phyloP scores from a whole-genome alignment of 1,284 basidiomycete genomes.

The Fistulina hepatica region DNA sequence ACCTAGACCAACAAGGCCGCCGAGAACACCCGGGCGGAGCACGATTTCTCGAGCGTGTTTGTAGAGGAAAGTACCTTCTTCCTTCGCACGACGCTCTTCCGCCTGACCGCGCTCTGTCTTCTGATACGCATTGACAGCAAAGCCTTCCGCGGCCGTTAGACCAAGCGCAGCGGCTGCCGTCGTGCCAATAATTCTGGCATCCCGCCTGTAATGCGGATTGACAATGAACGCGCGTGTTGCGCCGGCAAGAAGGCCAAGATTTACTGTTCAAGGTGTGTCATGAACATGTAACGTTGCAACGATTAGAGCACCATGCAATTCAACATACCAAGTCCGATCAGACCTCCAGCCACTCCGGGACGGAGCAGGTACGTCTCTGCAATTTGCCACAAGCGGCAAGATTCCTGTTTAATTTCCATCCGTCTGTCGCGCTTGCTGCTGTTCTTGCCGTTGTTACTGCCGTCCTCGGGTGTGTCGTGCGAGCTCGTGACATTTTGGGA shows the following conservation, averaged over 20 bases:
- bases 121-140: conserved; percentile 50
- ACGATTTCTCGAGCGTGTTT: conserved; percentile 48
- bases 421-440: too few species aligned
- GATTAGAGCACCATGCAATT: conserved; percentile 3
- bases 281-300: neutral
- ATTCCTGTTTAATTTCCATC: too few species aligned
- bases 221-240: conserved; percentile 58
- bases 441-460: too few species aligned
- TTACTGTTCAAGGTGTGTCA: conserved; percentile 35
- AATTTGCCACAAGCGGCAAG: too few species aligned
- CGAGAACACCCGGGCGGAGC: conserved; percentile 58
- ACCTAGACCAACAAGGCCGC: conserved; percentile 58
- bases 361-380: conserved; percentile 52
- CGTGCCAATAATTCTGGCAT: conserved; percentile 44
- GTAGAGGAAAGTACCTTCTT: conserved; percentile 55
- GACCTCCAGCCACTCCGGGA: conserved; percentile 62
- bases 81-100: conserved; percentile 46
- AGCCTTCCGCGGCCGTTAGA: conserved; percentile 53
- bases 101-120: conserved; percentile 47
- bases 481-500: too few species aligned
- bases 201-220: conserved; percentile 51
- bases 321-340: conserved; percentile 55
- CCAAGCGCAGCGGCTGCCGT: conserved; percentile 43
- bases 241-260: conserved; percentile 58
- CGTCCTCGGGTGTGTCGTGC: too few species aligned